phyloP scores from a whole-genome alignment of 768 basidiomycete species.

The Auricularia auricula-judae region DNA sequence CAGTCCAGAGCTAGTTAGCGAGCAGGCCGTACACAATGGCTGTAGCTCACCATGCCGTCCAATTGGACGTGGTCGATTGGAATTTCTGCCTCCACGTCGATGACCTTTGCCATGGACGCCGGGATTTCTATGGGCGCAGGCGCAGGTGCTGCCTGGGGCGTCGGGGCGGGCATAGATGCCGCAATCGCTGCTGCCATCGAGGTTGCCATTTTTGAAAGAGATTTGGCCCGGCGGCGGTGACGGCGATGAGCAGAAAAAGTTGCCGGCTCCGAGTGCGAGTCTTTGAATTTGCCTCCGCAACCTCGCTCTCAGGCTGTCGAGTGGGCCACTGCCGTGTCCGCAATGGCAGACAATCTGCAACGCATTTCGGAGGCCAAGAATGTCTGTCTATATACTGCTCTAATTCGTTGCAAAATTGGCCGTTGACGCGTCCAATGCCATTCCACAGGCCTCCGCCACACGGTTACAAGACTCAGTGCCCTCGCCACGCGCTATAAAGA shows the following conservation, averaged over 20 bases:
- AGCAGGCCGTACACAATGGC: not conserved
- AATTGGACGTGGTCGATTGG: slow-evolving; percentile 70
- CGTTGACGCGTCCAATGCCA: not conserved
- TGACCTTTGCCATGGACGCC: slow-evolving; percentile 81
- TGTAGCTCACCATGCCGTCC: slow-evolving; percentile 65
- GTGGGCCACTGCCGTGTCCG: not conserved
- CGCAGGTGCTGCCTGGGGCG: slow-evolving; percentile 46
- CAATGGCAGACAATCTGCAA: too few species aligned
- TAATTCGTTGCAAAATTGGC: not conserved
- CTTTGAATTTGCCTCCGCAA: not conserved
- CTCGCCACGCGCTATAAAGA: not conserved
- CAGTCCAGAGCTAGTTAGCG: not conserved
- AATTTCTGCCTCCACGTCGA: slow-evolving; percentile 90
- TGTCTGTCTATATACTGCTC: not conserved
- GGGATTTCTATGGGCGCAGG: slow-evolving; percentile 71
- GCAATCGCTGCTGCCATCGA: slow-evolving; percentile 93
- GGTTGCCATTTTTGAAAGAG: slow-evolving; percentile 37
- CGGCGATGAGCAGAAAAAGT: not conserved
- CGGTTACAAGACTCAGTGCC: not conserved
- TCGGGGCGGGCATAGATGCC: slow-evolving; percentile 54
- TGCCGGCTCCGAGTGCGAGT: not conserved
- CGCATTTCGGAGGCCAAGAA: not conserved
- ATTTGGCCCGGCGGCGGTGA: slow-evolving; percentile 1
- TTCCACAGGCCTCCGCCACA: not conserved
- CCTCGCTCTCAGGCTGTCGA: not conserved